Evolutionary conservation across 2,329 filamentous ascomycete species (phyloP), one percentile per base, ranked within the genome.

Genomic region (Amauroascus niger): DNA sequence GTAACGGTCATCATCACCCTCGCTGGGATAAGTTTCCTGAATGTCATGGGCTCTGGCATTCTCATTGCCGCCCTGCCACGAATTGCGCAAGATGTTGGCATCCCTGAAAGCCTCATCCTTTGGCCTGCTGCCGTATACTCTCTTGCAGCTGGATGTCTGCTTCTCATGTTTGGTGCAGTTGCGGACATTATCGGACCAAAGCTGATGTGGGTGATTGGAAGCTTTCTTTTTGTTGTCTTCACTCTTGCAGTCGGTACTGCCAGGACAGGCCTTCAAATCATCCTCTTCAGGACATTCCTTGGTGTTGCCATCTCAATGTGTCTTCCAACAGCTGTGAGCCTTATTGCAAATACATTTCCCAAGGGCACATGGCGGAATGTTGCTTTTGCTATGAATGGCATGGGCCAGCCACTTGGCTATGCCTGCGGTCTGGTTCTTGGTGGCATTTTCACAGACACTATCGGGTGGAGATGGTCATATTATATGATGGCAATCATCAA

Each of bases 391-490:
- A 68, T 69, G 41, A 45, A 45, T 16, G 41, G 41, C 3, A 69
- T 69, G 28, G 70, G 70, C 9, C 74, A 77, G 49, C 76, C 76
- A 0, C 57, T 78, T 14, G 77, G 77, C 0, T 78, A 75, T 56
- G 69, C 66, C 0, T 49, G 76, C 1, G 77, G 77, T 0, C 64
- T 79, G 1, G 66, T 73, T 3, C 62, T 79, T 5, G 74, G 76
- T 28, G 76, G 77, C 55, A 58, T 79, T 0, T 63, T 80, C 2
- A 70, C 80, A 30, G 69, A 76, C 26, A 71, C 67, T 0, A 70
- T 77, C 40, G 75, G 76, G 1, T 81, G 78, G 78, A 53, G 55
- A 69, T 73, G 67, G 64, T 73, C 71, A 0, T 77, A 74, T 59
- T 71, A 76, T 57, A 66, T 76, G 8, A 67, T 67, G 33, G 71